phyloP scores from a whole-genome alignment of 257 asterid species.

The Gentiana dahurica region DNA sequence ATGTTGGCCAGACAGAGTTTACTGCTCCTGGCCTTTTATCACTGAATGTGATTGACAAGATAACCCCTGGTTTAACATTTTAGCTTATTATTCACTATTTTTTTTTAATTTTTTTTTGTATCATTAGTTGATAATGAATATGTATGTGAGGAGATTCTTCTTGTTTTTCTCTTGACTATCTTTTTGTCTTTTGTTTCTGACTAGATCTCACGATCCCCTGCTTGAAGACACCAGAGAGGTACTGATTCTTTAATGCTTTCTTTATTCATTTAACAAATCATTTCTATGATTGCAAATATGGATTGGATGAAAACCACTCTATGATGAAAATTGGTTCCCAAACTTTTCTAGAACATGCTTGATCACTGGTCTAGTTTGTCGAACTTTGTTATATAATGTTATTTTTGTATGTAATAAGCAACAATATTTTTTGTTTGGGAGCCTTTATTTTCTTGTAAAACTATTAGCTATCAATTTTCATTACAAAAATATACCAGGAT shows the following conservation, averaged over 20 bases:
- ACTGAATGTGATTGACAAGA: constrained; percentile 60
- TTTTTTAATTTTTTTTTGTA: not conserved
- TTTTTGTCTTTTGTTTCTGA: constrained; percentile 10
- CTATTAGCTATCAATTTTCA: too few species aligned
- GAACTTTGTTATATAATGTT: too few species aligned
- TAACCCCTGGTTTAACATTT: constrained; percentile 44
- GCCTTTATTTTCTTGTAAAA: too few species aligned
- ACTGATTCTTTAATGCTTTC: constrained; percentile 6
- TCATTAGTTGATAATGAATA: not conserved
- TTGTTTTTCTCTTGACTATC: not conserved
- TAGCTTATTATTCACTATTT: constrained; percentile 3
- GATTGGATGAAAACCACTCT: too few species aligned
- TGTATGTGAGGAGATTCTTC: not conserved
- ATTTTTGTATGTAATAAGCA: too few species aligned
- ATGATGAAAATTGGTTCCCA: too few species aligned
- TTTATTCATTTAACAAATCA: not conserved
- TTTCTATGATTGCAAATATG: not conserved
- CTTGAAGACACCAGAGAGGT: constrained; percentile 94
- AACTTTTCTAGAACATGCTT: too few species aligned
- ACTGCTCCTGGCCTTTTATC: constrained; percentile 87
- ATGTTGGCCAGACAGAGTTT: constrained; percentile 95
- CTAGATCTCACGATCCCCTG: constrained; percentile 73
- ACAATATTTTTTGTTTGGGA: too few species aligned
- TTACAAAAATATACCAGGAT: too few species aligned
- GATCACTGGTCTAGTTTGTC: too few species aligned